These are phyloP conservation scores for Alternaria alternata DNA, from an alignment of 2,329 filamentous ascomycete species.

Conservation along the genomic window DNA sequence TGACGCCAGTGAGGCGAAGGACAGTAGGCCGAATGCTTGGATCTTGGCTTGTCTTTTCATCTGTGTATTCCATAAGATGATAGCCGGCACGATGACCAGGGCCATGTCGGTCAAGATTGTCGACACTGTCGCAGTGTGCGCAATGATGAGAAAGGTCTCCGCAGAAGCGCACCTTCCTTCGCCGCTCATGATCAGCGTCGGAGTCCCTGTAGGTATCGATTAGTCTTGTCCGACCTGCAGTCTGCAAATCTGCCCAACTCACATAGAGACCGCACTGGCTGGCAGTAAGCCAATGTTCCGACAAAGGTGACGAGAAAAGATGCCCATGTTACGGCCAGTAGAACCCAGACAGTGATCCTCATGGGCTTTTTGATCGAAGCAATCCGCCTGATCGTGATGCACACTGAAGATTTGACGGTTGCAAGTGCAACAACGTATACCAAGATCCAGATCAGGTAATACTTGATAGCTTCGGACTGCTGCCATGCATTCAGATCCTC, in stretches of 20 bases:
- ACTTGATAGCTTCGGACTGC: conserved; percentile 27
- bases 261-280: conserved; percentile 24
- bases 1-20: conserved; percentile 30
- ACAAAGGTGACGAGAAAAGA: conserved; percentile 35
- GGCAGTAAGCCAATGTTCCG: conserved; percentile 30
- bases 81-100: conserved; percentile 28
- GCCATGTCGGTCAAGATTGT: conserved; percentile 34
- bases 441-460: conserved; percentile 39
- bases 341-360: conserved; percentile 23
- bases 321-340: conserved; percentile 29
- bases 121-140: conserved; percentile 28
- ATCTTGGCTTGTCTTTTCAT: conserved; percentile 33
- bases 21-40: conserved; percentile 32
- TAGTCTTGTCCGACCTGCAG: neutral
- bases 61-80: conserved; percentile 35
- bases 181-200: conserved; percentile 1
- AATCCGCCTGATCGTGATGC: conserved; percentile 36
- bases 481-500: conserved; percentile 32
- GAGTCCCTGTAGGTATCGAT: conserved; percentile 5
- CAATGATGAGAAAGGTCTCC: conserved; percentile 30
- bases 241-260: neutral
- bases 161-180: conserved; percentile 26
- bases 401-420: conserved; percentile 34
- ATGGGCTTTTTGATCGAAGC: conserved; percentile 29
- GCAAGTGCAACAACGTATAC: conserved; percentile 34